phyloP scores from a whole-genome alignment of 2,329 filamentous ascomycete species.

The Aspergillus fischeri region DNA sequence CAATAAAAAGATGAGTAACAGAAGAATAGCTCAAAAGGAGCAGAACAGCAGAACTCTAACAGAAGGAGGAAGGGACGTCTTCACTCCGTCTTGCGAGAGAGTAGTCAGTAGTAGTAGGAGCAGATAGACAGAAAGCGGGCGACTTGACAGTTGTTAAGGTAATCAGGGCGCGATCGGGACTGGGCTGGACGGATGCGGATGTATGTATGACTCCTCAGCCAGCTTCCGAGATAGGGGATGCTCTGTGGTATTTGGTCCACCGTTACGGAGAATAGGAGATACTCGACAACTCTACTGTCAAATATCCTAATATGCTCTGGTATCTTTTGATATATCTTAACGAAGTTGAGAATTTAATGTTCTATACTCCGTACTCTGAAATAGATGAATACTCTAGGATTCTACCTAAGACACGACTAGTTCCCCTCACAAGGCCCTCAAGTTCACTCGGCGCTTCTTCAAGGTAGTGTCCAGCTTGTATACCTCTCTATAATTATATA shows the following conservation, averaged over 20 bases:
- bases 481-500: not conserved
- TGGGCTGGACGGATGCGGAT: not conserved
- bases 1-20: not conserved
- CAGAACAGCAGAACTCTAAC: not conserved
- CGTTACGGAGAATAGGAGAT: not conserved
- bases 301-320: not conserved
- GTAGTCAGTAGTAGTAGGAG: not conserved
- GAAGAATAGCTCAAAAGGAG: not conserved
- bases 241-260: not conserved
- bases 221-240: not conserved
- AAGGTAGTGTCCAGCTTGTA: not conserved
- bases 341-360: not conserved
- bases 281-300: not conserved
- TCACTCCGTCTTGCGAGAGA: not conserved
- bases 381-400: not conserved
- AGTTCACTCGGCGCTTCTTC: not conserved
- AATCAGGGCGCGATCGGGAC: not conserved
- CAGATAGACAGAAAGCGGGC: not conserved
- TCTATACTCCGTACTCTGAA: not conserved
- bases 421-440: not conserved
- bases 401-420: not conserved
- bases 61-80: not conserved
- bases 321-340: not conserved
- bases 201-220: constrained; percentile 4
- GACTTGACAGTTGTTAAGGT: not conserved